Evolutionary conservation across 768 basidiomycete genomes (phyloP).

Genomic region (Leccinum subtestaceum): DNA sequence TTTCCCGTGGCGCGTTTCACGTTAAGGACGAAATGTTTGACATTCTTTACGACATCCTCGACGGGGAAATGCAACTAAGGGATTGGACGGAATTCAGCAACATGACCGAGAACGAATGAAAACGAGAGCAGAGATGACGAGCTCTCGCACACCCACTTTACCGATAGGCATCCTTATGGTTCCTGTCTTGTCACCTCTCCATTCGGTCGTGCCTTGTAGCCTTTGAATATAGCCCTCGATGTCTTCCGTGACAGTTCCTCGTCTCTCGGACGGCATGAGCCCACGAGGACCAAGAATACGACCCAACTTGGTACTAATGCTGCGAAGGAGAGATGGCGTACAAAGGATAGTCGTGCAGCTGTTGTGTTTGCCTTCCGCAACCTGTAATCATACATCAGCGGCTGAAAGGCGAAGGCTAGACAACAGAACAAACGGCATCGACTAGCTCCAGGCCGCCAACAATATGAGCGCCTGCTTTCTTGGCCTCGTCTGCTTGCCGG

Average conservation of each 20-base stretch:
- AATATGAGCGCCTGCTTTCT: slow-evolving; percentile 81
- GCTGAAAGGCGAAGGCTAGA: not conserved
- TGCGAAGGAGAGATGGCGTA: slow-evolving; percentile 71
- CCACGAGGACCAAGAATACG: slow-evolving; percentile 84
- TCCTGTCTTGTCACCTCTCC: slow-evolving; percentile 88
- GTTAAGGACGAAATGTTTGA: slow-evolving; percentile 69
- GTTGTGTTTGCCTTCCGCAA: slow-evolving; percentile 67
- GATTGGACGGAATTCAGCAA: slow-evolving; percentile 5
- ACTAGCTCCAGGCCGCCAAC: slow-evolving; percentile 90
- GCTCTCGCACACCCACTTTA: slow-evolving; percentile 46
- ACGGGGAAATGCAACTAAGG: slow-evolving; percentile 70
- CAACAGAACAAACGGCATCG: slow-evolving; percentile 62
- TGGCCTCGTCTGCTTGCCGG: slow-evolving; percentile 75
- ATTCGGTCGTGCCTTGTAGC: slow-evolving; percentile 81
- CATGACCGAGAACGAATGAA: not conserved
- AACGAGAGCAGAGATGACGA: not conserved
- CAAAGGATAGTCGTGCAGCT: slow-evolving; percentile 80
- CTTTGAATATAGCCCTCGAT: slow-evolving; percentile 76
- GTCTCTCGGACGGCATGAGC: slow-evolving; percentile 91
- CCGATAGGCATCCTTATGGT: slow-evolving; percentile 81
- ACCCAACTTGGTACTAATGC: slow-evolving; percentile 79
- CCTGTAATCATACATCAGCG: slow-evolving; percentile 37
- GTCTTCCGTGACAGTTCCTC: slow-evolving; percentile 93
- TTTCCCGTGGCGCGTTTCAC: slow-evolving; percentile 78
- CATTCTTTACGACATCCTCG: slow-evolving; percentile 75